phyloP scores from a whole-genome alignment of 2,329 filamentous ascomycete genomes.

The Teratosphaeria epicoccoides region DNA sequence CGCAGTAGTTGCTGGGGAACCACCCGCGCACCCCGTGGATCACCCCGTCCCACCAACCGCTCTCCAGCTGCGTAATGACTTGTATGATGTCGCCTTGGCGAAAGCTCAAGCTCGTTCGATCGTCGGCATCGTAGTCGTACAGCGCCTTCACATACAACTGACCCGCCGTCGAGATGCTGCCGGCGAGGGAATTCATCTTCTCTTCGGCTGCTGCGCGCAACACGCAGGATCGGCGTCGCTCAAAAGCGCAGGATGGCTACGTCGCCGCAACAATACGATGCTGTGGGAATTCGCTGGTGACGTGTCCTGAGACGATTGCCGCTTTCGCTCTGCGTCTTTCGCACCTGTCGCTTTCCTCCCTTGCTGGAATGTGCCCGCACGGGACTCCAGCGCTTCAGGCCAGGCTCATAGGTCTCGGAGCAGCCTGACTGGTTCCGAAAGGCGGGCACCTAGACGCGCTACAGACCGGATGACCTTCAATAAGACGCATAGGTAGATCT shows the following conservation, averaged over 20 bases:
- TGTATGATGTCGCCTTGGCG: slow-evolving; percentile 95
- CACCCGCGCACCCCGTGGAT: slow-evolving; percentile 94
- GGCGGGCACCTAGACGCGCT: not conserved
- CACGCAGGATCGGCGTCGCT: not conserved
- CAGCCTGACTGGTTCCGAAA: too few relatives aligned
- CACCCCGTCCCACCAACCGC: slow-evolving; percentile 98
- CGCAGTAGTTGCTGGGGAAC: slow-evolving; percentile 99
- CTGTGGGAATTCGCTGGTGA: not conserved
- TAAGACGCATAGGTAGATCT: not conserved
- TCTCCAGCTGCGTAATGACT: slow-evolving; percentile 95
- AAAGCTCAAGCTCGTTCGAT: slow-evolving; percentile 93
- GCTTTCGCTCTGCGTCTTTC: not conserved
- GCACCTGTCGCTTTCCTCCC: not conserved
- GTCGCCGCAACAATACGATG: not conserved
- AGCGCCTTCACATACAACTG: slow-evolving; percentile 84
- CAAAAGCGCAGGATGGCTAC: not conserved
- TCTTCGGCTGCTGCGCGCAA: slow-evolving; percentile 18
- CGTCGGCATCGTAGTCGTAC: slow-evolving; percentile 97
- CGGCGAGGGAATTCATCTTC: slow-evolving; percentile 42
- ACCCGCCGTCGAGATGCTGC: slow-evolving; percentile 39
- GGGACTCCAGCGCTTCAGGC: not conserved
- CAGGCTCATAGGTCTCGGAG: too few relatives aligned
- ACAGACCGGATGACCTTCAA: not conserved
- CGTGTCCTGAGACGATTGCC: not conserved
- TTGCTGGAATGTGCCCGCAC: not conserved